Percentiles rank a stretch among this genome's conserved stretches.
phyloP scores from a whole-genome alignment of 495 filamentous ascomycete genomes.

The Lepraria neglecta region DNA sequence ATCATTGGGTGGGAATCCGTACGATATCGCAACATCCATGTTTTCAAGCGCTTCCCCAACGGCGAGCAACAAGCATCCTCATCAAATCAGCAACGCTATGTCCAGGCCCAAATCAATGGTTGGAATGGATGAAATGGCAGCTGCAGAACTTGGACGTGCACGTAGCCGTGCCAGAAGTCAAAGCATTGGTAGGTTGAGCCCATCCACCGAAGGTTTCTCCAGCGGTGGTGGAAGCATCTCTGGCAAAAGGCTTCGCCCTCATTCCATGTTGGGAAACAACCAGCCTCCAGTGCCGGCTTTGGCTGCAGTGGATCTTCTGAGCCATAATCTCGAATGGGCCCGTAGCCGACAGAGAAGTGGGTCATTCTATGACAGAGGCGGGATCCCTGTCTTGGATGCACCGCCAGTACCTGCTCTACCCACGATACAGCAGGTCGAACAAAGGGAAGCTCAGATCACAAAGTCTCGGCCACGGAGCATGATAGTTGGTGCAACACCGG shows the following conservation, averaged over 20 bases:
- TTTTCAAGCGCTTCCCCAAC: conserved; percentile 10
- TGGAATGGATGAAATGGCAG: conserved; percentile 35
- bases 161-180: conserved; percentile 32
- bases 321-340: conserved; percentile 29
- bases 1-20: conserved; percentile 37
- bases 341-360: conserved; percentile 33
- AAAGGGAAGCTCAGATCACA: conserved; percentile 16
- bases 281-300: conserved; percentile 9
- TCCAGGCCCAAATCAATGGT: conserved; percentile 22
- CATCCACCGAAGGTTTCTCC: background rate
- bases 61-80: conserved; percentile 26
- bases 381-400: conserved; percentile 25
- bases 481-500: background rate
- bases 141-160: conserved; percentile 34
- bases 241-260: conserved; percentile 6
- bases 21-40: conserved; percentile 35
- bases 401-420: conserved; percentile 30
- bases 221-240: background rate
- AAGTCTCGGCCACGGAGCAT: conserved; percentile 17
- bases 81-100: conserved; percentile 32
- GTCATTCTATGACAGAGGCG: conserved; percentile 21
- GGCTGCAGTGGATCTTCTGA: conserved; percentile 11
- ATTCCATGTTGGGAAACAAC: conserved; percentile 9
- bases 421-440: conserved; percentile 11
- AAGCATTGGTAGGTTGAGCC: conserved; percentile 14